These are phyloP conservation scores for Psilocybe subaeruginosa DNA, from an alignment of 768 basidiomycete species.

Conservation along the genomic window DNA sequence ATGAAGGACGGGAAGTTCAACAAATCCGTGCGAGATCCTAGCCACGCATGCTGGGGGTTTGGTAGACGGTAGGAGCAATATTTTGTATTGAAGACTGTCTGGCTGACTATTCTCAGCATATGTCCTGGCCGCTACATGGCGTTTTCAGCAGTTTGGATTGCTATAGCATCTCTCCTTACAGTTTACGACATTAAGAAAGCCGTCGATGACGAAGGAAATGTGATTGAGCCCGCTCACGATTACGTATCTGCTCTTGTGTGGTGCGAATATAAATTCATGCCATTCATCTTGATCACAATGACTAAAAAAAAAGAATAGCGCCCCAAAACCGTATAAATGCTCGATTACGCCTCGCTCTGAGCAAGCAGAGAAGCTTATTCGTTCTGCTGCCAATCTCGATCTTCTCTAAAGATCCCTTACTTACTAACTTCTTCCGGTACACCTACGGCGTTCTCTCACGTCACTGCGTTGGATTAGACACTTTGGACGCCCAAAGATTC, in stretches of 20 bases:
- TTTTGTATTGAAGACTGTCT: background rate
- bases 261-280: constrained; percentile 6
- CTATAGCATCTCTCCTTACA: constrained; percentile 23
- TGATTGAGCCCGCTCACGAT: constrained; percentile 17
- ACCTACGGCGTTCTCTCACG: too few species aligned
- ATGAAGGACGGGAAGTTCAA: constrained; percentile 29
- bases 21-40: constrained; percentile 26
- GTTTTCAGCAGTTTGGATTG: constrained; percentile 27
- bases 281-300: background rate
- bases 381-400: background rate
- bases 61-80: constrained; percentile 26
- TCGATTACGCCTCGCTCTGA: background rate
- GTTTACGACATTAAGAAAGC: constrained; percentile 27
- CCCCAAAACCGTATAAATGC: background rate
- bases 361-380: background rate
- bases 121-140: constrained; percentile 30
- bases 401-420: too few species aligned
- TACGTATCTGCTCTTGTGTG: constrained; percentile 20
- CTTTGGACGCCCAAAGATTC: too few species aligned
- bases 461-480: too few species aligned
- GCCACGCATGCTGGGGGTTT: constrained; percentile 34
- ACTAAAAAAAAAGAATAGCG: background rate
- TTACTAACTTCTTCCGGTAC: too few species aligned
- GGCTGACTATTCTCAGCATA: constrained; percentile 9
- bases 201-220: constrained; percentile 18